Base-by-base conservation (phyloP, 768 basidiomycete genomes). In the Roridomyces roridus region DNA sequence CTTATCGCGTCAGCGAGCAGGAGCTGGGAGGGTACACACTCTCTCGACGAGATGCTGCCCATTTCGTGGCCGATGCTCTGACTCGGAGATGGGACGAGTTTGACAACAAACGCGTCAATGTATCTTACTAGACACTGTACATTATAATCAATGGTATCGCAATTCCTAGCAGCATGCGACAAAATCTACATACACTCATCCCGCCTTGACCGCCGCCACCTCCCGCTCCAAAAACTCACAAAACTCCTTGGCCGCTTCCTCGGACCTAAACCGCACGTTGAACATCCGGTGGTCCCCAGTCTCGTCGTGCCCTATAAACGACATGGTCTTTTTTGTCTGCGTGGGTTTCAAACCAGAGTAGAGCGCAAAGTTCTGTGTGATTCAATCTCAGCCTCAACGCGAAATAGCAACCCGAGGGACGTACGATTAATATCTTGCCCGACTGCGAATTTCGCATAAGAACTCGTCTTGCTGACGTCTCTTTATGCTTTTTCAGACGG, bases 401-500 rank as follows among this genome's bases (percentile, higher is more conserved):
- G 9, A 25, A 17, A 21, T 35, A 35, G 39, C 21, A 61, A 42
- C 23, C 31, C 47, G 36, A 24, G 43, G 28, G 14, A 81, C 89
- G 44, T 55, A 93, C 91, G 37, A 93, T 77, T 52, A 83, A 76
- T 59, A 94, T 84, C 68, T 88, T 91, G 17, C 91, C 91, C 21
- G 88, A 90, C 43, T 72, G 82, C 64, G 84, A 89, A 61, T 91
- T 91, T 50, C 91, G 80, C 65, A 92, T 72, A 31, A 94, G 76
- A 51, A 89, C 65, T 37, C 91, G 80, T 36, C 89, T 79, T 45
- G 77, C 67, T 28, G 72, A 76, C 1, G 78, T 84, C 57, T 81
- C 82, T 58, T 86, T 91, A 68, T 92, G 85, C 64, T 82, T 91
- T 67, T 94, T 93, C 57, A 92, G 65, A 53, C 87, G 81, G 47